phyloP scores from a whole-genome alignment of 1,139 yeast species.

The Pichia terricola region DNA sequence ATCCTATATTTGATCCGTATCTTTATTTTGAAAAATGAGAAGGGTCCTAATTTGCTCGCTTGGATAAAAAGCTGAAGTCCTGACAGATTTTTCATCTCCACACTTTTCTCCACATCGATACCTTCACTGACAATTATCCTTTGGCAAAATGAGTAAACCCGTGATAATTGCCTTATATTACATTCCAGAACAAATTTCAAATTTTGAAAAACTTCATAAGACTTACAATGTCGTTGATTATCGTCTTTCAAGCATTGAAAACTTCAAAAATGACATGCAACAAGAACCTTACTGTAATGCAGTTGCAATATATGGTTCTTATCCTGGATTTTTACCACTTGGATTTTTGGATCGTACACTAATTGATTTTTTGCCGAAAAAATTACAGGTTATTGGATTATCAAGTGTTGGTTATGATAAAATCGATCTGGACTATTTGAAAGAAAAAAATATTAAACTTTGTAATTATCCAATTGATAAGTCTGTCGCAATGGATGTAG shows the following conservation, averaged over 20 bases:
- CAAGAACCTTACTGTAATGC: constrained; percentile 29
- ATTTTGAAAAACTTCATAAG: constrained; percentile 30
- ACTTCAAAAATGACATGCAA: constrained; percentile 31
- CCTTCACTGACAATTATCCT: too few species aligned
- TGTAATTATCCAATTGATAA: constrained; percentile 55
- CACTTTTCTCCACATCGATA: too few species aligned
- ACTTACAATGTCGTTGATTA: constrained; percentile 38
- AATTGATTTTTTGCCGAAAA: constrained; percentile 40
- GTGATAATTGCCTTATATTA: constrained; percentile 40
- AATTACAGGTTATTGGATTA: constrained; percentile 46
- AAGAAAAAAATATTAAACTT: constrained; percentile 38
- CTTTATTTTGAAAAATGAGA: too few species aligned
- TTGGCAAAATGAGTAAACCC: constrained; percentile 17
- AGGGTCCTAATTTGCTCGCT: too few species aligned
- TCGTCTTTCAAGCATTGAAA: constrained; percentile 32
- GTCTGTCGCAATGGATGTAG: constrained; percentile 58
- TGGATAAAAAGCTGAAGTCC: too few species aligned
- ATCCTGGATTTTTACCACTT: constrained; percentile 42
- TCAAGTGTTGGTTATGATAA: constrained; percentile 68
- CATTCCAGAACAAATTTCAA: constrained; percentile 30
- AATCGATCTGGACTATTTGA: constrained; percentile 38
- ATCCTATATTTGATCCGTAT: too few species aligned
- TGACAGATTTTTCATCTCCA: too few species aligned
- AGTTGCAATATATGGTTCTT: constrained; percentile 55
- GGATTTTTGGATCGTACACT: constrained; percentile 38